A percentile compares a stretch with the other conserved stretches of the same genome.
Evolutionary conservation across 2,329 filamentous ascomycete genomes (phyloP).

Genomic region (Trichothecium sympodiale): DNA sequence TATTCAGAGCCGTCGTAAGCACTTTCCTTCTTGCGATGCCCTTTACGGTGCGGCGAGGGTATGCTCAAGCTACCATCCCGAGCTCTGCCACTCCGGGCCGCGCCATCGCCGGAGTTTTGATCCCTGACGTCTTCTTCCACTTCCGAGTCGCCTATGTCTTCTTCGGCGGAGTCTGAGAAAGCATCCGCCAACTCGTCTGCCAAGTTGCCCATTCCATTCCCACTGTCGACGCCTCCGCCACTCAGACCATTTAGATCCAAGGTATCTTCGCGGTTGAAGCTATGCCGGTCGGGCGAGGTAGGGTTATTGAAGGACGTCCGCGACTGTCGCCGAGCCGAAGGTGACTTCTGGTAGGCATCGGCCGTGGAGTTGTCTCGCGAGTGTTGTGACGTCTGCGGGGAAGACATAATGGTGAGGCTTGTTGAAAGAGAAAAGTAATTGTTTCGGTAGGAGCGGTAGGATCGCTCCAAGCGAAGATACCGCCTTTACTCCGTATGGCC

Average conservation of each 20-base stretch:
- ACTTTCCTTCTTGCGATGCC: constrained; percentile 41
- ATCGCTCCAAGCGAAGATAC: too few relatives aligned
- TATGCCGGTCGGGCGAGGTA: constrained; percentile 34
- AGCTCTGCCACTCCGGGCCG: constrained; percentile 11
- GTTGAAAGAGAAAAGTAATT: too few relatives aligned
- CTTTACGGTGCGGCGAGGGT: constrained; percentile 29
- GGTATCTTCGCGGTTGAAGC: constrained; percentile 36
- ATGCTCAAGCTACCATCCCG: constrained; percentile 32
- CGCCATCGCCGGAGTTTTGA: constrained; percentile 3
- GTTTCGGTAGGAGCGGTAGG: too few relatives aligned
- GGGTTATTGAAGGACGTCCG: constrained; percentile 40
- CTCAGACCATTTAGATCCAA: constrained; percentile 35
- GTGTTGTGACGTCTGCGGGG: constrained; percentile 46
- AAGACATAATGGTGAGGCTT: constrained; percentile 19
- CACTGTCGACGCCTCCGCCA: constrained; percentile 26
- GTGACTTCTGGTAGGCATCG: constrained; percentile 36
- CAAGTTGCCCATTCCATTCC: constrained; percentile 60
- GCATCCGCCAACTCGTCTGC: constrained; percentile 73
- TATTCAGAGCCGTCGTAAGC: constrained; percentile 67
- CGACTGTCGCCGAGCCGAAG: constrained; percentile 35
- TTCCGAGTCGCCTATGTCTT: constrained; percentile 30
- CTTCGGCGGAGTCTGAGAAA: constrained; percentile 53
- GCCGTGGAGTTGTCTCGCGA: constrained; percentile 46
- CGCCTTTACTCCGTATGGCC: too few relatives aligned
- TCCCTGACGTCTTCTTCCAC: neutral